These are phyloP conservation scores for Cenococcum geophilum DNA, from an alignment of 495 filamentous ascomycete genomes.

Conservation along the genomic window DNA sequence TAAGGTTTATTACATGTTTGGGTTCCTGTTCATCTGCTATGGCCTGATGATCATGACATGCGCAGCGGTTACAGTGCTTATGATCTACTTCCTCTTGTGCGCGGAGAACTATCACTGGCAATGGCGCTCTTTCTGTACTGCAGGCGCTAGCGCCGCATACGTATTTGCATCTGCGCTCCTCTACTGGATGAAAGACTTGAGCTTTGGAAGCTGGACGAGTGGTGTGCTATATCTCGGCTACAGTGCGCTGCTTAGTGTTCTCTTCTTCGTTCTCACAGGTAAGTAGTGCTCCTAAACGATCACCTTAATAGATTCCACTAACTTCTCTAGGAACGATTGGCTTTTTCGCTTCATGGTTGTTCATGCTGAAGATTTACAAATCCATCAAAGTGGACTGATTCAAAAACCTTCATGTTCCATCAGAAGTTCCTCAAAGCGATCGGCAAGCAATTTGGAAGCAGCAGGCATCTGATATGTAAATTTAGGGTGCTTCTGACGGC, in stretches of 20 bases:
- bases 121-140: constrained; percentile 85
- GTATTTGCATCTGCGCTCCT: constrained; percentile 83
- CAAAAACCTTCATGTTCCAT: no score
- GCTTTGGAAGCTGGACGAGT: constrained; percentile 74
- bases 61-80: constrained; percentile 81
- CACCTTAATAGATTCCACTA: not conserved
- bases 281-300: constrained; percentile 36
- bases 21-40: constrained; percentile 96
- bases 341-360: constrained; percentile 89
- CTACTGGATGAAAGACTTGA: constrained; percentile 81
- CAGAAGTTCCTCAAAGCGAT: no score
- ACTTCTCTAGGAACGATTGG: constrained; percentile 71
- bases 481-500: no score
- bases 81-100: constrained; percentile 92
- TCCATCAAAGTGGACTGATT: constrained; percentile 84
- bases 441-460: no score
- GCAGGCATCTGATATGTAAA: no score
- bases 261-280: constrained; percentile 94
- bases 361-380: constrained; percentile 85
- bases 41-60: constrained; percentile 95
- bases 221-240: constrained; percentile 92
- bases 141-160: constrained; percentile 80
- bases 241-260: constrained; percentile 76
- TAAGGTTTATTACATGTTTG: constrained; percentile 99
- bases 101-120: constrained; percentile 99